Evolutionary conservation across 164 flowering plant species (phyloP), one percentile per base, ranked within the genome.

Genomic region (Sextonia rubra): DNA sequence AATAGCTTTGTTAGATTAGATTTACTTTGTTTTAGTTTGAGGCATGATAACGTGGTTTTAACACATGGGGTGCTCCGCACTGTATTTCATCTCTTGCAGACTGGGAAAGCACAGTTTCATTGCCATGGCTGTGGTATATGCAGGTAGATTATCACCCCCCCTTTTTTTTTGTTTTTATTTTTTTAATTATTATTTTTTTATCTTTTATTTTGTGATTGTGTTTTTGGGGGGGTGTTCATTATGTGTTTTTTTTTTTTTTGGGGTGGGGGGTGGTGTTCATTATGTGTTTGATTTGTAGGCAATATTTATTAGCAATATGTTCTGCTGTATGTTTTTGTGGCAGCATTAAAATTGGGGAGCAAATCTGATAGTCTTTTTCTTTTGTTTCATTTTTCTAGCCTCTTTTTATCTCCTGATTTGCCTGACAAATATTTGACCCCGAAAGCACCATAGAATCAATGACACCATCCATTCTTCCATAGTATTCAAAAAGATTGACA

Each of bases 121-220:
- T 94, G 99, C 71, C 76, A 90, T 68, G 94, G 91, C 29, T 94
- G 99, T 81, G 98, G 99, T 56, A 91, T 94, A 65, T 94, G 99
- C 81, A 89, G 99, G 99, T 94, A 18, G 17, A 20, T 52, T 20
- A 52, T 52, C 58, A 0, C 58, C n/a, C n/a, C n/a, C n/a, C n/a
- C n/a, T n/a, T n/a, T n/a, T 52, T 52, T 17, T 52, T 15, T 4
- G 3, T 15, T 52, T 52, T 37, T 37, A 5, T 2, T 32, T 32
- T 32, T 32, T 32, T 9, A n/a, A n/a, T n/a, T n/a, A n/a, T n/a
- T n/a, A n/a, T n/a, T n/a, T 37, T 2, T 32, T 32, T 32, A n/a
- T n/a, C n/a, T 32, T 32, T 9, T 37, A 1, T 8, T 37, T 37
- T 37, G n/a, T n/a, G n/a, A n/a, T n/a, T n/a, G n/a, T n/a, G n/a